A percentile compares a stretch with the other conserved stretches of the same genome.
phyloP scores from a whole-genome alignment of 176 grass and related monocot genomes.

The Carex myosuroides region DNA sequence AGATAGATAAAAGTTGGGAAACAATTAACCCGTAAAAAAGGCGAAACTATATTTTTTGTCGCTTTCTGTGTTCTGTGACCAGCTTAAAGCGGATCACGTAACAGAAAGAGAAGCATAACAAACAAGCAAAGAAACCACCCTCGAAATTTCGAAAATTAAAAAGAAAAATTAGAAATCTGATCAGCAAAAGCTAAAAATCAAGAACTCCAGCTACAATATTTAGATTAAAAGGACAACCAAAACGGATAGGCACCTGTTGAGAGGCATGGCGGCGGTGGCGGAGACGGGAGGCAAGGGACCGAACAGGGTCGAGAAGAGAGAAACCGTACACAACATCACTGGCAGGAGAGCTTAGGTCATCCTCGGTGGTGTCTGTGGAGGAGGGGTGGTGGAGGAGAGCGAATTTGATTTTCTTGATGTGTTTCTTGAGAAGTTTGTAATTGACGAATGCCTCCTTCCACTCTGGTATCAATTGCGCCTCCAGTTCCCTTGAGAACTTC shows the following conservation, averaged over 20 bases:
- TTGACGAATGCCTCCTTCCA: slow-evolving; percentile 44
- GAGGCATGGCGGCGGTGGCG: neutral
- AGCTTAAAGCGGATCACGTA: neutral
- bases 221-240: neutral
- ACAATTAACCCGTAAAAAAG: neutral
- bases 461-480: slow-evolving; percentile 44
- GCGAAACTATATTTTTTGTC: neutral
- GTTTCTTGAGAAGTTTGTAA: slow-evolving; percentile 43
- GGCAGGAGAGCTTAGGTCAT: neutral
- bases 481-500: slow-evolving; percentile 34
- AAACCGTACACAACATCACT: neutral
- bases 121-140: neutral
- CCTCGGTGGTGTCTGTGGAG: neutral
- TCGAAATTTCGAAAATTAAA: neutral
- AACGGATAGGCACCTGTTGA: neutral
- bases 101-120: slow-evolving; percentile 22
- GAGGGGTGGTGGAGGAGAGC: neutral
- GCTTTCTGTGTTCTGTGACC: neutral
- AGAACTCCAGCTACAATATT: neutral
- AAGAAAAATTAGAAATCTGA: neutral
- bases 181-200: neutral
- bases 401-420: slow-evolving; percentile 43
- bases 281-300: slow-evolving; percentile 18
- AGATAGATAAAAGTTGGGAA: neutral
- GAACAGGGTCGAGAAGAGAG: slow-evolving; percentile 19